Evolutionary conservation across 768 basidiomycete genomes (phyloP), one percentile per base, ranked within the genome.

Genomic region (Scleroderma bovista): DNA sequence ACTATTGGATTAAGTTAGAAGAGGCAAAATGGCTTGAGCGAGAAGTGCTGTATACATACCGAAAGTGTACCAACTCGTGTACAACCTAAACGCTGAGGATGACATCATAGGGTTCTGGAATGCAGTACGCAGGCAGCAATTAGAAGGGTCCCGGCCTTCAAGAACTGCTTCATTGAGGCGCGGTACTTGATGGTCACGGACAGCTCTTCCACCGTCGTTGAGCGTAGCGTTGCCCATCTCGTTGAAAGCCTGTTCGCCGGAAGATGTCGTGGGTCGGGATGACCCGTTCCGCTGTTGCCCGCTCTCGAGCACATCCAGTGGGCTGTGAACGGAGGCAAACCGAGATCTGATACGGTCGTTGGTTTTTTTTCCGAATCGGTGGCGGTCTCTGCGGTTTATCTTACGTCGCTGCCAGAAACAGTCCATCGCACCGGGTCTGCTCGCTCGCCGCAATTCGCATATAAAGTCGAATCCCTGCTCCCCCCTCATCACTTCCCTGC

Each of bases 401-500:
- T 20, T 5, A 13, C 12, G 22, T 26, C 23, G 13, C 23, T 29
- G 41, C 41, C 19, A 9, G 41, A 43, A 43, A 24, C 41, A 26
- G 41, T 24, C 40, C 7, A 11, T 42, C n/a, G 13, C 34, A 13
- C 5, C 13, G 34, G 34, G 34, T n/a, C n/a, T 36, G 6, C 34
- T 36, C 34, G n/a, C 34, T 36, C 34, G 9, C 34, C 12, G 34
- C 12, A 36, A 3, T n/a, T 36, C 34, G 34, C 34, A 3, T 36
- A 15, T 36, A 36, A 15, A 33, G 32, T n/a, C n/a, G n/a, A 13
- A 3, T 40, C 46, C 13, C 32, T 7, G 8, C 22, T 20, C 1
- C 61, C 67, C 52, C 12, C 22, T 42, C n/a, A n/a, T n/a, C 40
- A 5, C 23, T 3, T 23, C 22, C 23, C 20, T 42, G n/a, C 22